Percentiles rank a stretch among this genome's conserved stretches.
phyloP scores from a whole-genome alignment of 2,329 filamentous ascomycete species.

The Aureobasidium melanogenum region DNA sequence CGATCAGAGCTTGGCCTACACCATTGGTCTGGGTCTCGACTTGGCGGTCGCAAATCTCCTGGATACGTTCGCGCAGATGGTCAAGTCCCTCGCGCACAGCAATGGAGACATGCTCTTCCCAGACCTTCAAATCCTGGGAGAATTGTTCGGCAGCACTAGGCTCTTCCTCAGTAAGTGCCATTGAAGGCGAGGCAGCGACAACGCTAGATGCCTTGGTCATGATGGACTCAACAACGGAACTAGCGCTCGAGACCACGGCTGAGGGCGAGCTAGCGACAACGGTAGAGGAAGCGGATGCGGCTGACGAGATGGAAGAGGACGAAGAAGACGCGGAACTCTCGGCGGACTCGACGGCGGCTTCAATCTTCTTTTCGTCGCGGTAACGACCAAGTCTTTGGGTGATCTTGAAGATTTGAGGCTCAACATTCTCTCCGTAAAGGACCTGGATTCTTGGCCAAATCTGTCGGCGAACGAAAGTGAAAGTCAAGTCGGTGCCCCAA shows the following conservation, averaged over 20 bases:
- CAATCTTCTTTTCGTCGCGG: slow-evolving; percentile 54
- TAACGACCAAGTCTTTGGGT: slow-evolving; percentile 78
- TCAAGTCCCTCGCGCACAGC: slow-evolving; percentile 78
- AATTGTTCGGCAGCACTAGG: slow-evolving; percentile 50
- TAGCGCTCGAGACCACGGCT: slow-evolving; percentile 16
- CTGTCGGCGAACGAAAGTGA: slow-evolving; percentile 62
- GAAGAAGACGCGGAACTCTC: slow-evolving; percentile 29
- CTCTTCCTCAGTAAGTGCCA: slow-evolving; percentile 30
- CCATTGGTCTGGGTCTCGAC: slow-evolving; percentile 56
- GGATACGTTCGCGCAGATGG: slow-evolving; percentile 53
- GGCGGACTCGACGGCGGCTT: slow-evolving; percentile 48
- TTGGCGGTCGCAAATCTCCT: slow-evolving; percentile 65
- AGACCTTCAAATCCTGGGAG: slow-evolving; percentile 66
- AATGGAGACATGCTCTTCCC: slow-evolving; percentile 81
- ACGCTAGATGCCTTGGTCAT: slow-evolving; percentile 21
- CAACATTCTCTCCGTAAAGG: slow-evolving; percentile 83
- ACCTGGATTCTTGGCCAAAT: slow-evolving; percentile 74
- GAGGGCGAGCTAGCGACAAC: background rate
- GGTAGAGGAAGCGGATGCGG: slow-evolving; percentile 1
- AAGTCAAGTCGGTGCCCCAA: slow-evolving; percentile 60
- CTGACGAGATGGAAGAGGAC: background rate
- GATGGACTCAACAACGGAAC: slow-evolving; percentile 17
- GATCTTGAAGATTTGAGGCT: slow-evolving; percentile 89
- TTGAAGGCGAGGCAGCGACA: slow-evolving; percentile 16
- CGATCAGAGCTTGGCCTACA: slow-evolving; percentile 58